A percentile compares a stretch with the other conserved stretches of the same genome.
phyloP scores from a whole-genome alignment of 192 early-diverging fungal species.

The Coemansia sp. region DNA sequence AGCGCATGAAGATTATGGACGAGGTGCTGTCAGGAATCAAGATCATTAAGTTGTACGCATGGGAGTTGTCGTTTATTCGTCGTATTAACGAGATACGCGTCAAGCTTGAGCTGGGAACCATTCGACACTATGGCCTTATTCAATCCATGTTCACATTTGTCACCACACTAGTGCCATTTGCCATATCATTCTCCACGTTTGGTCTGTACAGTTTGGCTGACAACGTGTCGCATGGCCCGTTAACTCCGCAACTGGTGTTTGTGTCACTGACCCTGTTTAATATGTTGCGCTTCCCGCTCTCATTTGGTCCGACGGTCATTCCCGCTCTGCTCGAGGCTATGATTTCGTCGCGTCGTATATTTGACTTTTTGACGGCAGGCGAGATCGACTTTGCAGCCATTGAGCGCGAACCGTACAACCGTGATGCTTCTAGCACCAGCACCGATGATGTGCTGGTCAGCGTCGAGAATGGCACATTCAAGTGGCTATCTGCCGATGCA shows the following conservation, averaged over 20 bases:
- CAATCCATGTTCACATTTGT: constrained; percentile 77
- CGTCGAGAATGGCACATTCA: constrained; percentile 39
- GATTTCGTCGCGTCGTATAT: constrained; percentile 77
- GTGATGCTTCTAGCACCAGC: constrained; percentile 1
- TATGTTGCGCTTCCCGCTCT: constrained; percentile 80
- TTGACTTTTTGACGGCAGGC: constrained; percentile 65
- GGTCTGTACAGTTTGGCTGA: constrained; percentile 67
- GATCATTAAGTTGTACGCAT: constrained; percentile 64
- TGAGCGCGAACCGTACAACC: constrained; percentile 15
- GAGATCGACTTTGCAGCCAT: constrained; percentile 75
- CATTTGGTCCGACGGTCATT: constrained; percentile 76
- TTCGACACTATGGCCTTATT: constrained; percentile 68
- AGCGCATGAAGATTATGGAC: constrained; percentile 57
- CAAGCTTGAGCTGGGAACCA: constrained; percentile 71
- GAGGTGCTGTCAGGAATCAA: constrained; percentile 58
- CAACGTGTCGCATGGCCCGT: constrained; percentile 47
- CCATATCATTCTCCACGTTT: constrained; percentile 76
- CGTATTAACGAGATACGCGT: constrained; percentile 61
- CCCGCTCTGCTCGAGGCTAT: constrained; percentile 69
- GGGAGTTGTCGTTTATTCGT: constrained; percentile 59
- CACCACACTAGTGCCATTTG: constrained; percentile 69
- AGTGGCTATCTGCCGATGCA: constrained; percentile 46
- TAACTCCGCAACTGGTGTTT: constrained; percentile 75
- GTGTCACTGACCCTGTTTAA: constrained; percentile 90
- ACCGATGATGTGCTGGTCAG: constrained; percentile 23